Conservation (phyloP, 345 rosid species). For the Cardamine occulta region DNA sequence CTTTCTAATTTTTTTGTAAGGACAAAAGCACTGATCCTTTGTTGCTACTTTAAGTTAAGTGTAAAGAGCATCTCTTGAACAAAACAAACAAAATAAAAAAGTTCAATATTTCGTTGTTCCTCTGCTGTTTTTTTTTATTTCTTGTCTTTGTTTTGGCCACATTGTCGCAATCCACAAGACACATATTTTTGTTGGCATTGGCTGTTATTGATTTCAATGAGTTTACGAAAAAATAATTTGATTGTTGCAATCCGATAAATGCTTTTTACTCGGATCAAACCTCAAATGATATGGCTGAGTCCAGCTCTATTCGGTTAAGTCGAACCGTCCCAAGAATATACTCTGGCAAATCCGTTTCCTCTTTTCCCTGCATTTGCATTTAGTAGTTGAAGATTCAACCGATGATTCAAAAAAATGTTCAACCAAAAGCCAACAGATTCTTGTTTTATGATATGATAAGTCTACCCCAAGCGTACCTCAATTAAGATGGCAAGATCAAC, state of each 20-base stretch:
- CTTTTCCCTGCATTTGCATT: conserved; percentile 69
- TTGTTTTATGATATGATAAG: background rate
- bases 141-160: background rate
- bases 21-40: background rate
- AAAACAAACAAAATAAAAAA: background rate
- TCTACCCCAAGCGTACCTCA: conserved; percentile 62
- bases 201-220: background rate
- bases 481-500: conserved; percentile 93
- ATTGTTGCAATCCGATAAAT: background rate
- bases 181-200: background rate
- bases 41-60: background rate
- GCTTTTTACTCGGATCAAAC: conserved; percentile 31
- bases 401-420: background rate
- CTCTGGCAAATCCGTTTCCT: conserved; percentile 86
- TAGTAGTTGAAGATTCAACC: conserved; percentile 9
- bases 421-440: background rate
- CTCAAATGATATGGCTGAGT: conserved; percentile 67
- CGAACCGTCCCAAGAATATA: conserved; percentile 91
- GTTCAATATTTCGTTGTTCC: conserved; percentile 8
- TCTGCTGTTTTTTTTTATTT: background rate
- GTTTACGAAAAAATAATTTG: background rate
- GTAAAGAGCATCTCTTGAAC: background rate
- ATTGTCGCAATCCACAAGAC: conserved; percentile 1
- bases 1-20: background rate
- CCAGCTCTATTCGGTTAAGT: conserved; percentile 72